These are phyloP conservation scores for Aspergillus uvarum DNA, from an alignment of 2,329 filamentous ascomycete species.

Conservation along the genomic window DNA sequence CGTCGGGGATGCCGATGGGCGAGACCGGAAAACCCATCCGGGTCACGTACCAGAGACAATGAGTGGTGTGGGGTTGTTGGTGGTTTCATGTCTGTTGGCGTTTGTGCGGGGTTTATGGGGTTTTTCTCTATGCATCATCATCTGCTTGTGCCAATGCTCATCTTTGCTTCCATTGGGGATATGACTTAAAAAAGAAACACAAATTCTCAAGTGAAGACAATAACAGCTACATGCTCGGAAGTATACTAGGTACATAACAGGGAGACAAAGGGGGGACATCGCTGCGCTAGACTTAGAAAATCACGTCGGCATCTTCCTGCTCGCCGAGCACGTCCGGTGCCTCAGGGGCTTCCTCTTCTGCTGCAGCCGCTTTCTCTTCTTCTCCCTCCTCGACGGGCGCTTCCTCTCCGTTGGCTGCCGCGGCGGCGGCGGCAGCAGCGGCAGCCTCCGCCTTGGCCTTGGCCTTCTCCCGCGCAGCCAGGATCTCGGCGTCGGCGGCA, in stretches of 20 bases:
- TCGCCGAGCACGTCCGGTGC: conserved; percentile 69
- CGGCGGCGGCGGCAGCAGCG: conserved; percentile 48
- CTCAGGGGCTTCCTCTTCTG: conserved; percentile 35
- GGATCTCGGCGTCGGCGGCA: conserved; percentile 71
- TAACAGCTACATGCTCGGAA: conserved; percentile 20
- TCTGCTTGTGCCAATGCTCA: background rate
- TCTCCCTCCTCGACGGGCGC: conserved; percentile 15
- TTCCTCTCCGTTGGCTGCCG: conserved; percentile 35
- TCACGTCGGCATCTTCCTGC: conserved; percentile 79
- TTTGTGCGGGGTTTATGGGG: conserved; percentile 25
- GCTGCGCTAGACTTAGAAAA: conserved; percentile 60
- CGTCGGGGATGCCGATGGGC: conserved; percentile 77
- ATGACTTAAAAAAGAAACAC: background rate
- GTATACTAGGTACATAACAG: conserved; percentile 21
- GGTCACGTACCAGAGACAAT: conserved; percentile 95
- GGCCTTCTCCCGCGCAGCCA: conserved; percentile 48
- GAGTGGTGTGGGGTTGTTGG: conserved; percentile 29
- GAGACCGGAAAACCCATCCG: conserved; percentile 76
- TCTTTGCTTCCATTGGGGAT: background rate
- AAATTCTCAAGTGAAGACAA: conserved; percentile 11
- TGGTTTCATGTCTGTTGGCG: conserved; percentile 27
- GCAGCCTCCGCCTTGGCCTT: conserved; percentile 58
- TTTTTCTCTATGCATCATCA: conserved; percentile 6
- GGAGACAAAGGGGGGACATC: conserved; percentile 8
- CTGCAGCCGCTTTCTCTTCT: background rate